Conservation (phyloP, 2,329 filamentous ascomycete species). For the Xylaria sp. region DNA sequence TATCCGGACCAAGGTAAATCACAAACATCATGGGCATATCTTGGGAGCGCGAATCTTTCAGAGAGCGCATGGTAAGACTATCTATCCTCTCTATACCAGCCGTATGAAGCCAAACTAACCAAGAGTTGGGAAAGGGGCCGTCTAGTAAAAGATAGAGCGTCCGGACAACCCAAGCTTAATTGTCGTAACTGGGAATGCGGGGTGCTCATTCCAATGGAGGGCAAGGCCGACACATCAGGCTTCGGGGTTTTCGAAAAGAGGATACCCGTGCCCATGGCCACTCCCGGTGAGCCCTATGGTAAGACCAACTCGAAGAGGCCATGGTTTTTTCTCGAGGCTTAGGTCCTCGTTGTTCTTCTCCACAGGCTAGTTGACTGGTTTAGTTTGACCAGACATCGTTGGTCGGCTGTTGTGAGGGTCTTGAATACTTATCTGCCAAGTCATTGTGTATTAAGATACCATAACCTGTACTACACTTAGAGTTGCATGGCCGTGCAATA, state of each 20-base stretch:
- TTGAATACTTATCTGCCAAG: not conserved
- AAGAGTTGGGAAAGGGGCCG: slow-evolving; percentile 70
- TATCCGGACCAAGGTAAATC: slow-evolving; percentile 38
- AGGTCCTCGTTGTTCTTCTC: not conserved
- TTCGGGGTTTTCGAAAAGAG: slow-evolving; percentile 50
- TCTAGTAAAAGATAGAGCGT: slow-evolving; percentile 74
- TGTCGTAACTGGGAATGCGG: slow-evolving; percentile 98
- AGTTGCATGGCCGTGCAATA: not conserved
- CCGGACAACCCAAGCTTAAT: slow-evolving; percentile 77
- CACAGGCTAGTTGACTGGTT: not conserved
- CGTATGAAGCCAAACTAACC: slow-evolving; percentile 30
- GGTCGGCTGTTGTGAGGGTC: not conserved
- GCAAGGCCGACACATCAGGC: slow-evolving; percentile 36
- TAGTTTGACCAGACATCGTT: not conserved
- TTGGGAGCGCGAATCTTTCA: slow-evolving; percentile 91
- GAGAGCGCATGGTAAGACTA: slow-evolving; percentile 86
- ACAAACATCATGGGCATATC: slow-evolving; percentile 76
- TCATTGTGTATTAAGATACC: not conserved
- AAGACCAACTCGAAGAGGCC: slow-evolving; percentile 45
- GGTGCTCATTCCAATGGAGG: slow-evolving; percentile 74
- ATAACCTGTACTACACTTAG: not conserved
- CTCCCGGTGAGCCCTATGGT: slow-evolving; percentile 52
- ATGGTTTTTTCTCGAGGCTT: slow-evolving; percentile 49
- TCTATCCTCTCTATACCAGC: not conserved
- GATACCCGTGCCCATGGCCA: slow-evolving; percentile 57